Conservation (phyloP, 176 grass and related monocot genomes). For the Carex cristatella region DNA sequence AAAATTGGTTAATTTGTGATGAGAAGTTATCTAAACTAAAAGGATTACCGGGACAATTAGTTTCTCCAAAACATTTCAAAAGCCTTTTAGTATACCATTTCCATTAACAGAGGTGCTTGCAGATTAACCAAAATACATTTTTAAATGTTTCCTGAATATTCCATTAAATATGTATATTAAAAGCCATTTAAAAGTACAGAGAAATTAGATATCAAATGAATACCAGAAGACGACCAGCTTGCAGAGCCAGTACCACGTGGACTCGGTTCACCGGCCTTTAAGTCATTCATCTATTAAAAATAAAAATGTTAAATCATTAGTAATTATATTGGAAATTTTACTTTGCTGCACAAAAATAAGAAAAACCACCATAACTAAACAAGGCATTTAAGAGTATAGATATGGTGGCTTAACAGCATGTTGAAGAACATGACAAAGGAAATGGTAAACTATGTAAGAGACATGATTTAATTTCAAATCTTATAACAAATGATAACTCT, state of each 20-base stretch:
- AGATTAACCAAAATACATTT: background rate
- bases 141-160: background rate
- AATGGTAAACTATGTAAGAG: background rate
- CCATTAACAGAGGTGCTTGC: background rate
- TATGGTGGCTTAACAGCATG: background rate
- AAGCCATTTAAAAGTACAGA: background rate
- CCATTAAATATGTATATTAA: background rate
- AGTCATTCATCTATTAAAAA: background rate
- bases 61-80: background rate
- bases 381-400: background rate
- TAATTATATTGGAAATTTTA: background rate
- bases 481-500: conserved; percentile 45
- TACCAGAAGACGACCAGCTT: background rate
- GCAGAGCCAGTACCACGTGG: background rate
- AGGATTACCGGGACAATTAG: background rate
- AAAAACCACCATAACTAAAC: conserved; percentile 7
- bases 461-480: conserved; percentile 17
- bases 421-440: background rate
- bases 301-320: background rate
- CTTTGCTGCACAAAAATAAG: background rate
- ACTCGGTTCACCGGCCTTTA: background rate
- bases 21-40: background rate
- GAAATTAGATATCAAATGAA: background rate
- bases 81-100: background rate
- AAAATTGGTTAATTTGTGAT: background rate